Conservation (phyloP, 495 filamentous ascomycete species). For the Neurospora sp. region DNA sequence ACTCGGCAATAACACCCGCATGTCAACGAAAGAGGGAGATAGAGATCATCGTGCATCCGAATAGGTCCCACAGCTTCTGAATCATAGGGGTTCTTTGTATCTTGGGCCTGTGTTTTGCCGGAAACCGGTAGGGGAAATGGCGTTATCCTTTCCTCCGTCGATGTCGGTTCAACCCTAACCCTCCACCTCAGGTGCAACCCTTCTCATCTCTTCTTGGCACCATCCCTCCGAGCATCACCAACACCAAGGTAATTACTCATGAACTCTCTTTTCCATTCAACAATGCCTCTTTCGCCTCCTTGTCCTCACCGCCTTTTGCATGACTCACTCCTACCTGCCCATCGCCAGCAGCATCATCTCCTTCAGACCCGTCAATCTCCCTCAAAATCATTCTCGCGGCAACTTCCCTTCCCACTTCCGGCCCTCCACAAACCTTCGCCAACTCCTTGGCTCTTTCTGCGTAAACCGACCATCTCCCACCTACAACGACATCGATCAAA, state of each 20-base stretch:
- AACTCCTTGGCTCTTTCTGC: slow-evolving; percentile 9
- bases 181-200: neutral
- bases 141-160: neutral
- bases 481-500: slow-evolving; percentile 15
- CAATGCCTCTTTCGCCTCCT: neutral
- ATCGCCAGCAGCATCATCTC: neutral
- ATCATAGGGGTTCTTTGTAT: neutral
- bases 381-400: slow-evolving; percentile 14
- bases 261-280: neutral
- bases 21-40: neutral
- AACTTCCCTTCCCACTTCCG: slow-evolving; percentile 12
- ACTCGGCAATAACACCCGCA: neutral
- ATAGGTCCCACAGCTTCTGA: neutral
- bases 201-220: too few relatives aligned
- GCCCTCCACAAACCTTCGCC: slow-evolving; percentile 11
- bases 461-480: slow-evolving; percentile 7
- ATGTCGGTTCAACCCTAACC: neutral
- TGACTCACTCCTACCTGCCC: neutral
- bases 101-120: neutral
- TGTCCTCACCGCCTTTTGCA: neutral
- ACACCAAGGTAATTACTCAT: too few relatives aligned
- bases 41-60: neutral
- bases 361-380: slow-evolving; percentile 6
- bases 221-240: too few relatives aligned
- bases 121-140: neutral